Percentiles rank a stretch among this genome's conserved stretches.
phyloP scores from a whole-genome alignment of 2,329 filamentous ascomycete species.

The Metarhizium album region DNA sequence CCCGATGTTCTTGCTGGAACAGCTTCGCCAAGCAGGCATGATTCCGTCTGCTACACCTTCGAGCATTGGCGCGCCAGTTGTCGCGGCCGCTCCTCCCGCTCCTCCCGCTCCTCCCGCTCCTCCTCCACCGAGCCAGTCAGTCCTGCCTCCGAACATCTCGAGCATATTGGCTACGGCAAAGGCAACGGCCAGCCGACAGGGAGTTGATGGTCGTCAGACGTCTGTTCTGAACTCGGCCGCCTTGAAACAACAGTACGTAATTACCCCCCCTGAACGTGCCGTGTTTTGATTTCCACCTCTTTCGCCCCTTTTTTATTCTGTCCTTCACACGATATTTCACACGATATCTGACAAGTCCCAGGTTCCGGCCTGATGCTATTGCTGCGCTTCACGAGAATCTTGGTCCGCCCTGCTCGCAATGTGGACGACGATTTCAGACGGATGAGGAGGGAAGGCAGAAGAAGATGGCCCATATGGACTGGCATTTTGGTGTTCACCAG shows the following conservation, averaged over 20 bases:
- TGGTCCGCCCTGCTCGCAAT: constrained; percentile 82
- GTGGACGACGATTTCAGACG: constrained; percentile 73
- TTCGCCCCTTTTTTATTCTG: too few relatives aligned
- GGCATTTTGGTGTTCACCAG: constrained; percentile 93
- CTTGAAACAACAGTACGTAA: constrained; percentile 57
- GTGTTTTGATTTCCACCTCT: too few relatives aligned
- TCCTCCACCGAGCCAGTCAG: constrained; percentile 18
- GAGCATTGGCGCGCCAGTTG: constrained; percentile 20
- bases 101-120: too few relatives aligned
- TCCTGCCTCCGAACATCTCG: constrained; percentile 25
- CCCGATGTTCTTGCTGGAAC: constrained; percentile 53
- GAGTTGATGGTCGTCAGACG: constrained; percentile 31
- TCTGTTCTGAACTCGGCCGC: constrained; percentile 55
- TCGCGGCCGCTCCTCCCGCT: constrained; percentile 19
- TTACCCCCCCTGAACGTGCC: neutral
- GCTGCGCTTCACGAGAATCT: constrained; percentile 67
- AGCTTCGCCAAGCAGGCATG: constrained; percentile 58
- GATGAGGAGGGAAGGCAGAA: constrained; percentile 70
- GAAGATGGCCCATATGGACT: constrained; percentile 91
- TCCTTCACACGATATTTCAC: too few relatives aligned
- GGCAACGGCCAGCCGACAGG: constrained; percentile 12
- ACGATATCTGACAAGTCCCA: constrained; percentile 19
- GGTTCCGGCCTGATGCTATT: constrained; percentile 65
- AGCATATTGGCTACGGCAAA: constrained; percentile 24
- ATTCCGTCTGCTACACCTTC: constrained; percentile 37